These are phyloP conservation scores for Ceratocystis ficicola DNA, from an alignment of 2,329 filamentous ascomycete species.

Conservation along the genomic window DNA sequence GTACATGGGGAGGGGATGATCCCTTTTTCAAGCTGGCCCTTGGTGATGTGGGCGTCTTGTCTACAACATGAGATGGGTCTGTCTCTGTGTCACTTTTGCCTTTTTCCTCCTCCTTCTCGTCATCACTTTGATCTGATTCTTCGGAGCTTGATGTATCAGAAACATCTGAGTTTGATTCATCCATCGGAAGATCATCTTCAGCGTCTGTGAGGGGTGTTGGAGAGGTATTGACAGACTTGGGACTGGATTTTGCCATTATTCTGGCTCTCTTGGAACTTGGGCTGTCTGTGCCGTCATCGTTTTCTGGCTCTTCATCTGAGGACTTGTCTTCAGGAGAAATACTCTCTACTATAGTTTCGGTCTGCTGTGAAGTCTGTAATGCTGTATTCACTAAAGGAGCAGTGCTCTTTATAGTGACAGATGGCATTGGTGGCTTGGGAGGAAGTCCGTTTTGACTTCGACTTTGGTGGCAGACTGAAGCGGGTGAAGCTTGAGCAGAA, in stretches of 20 bases:
- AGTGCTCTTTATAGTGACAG: background rate
- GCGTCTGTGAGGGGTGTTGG: background rate
- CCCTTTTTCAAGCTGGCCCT: background rate
- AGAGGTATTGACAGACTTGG: background rate
- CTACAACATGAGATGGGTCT: background rate
- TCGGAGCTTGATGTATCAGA: constrained; percentile 8
- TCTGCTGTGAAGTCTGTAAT: background rate
- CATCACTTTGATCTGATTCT: background rate
- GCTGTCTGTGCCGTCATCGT: constrained; percentile 8
- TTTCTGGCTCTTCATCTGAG: constrained; percentile 7
- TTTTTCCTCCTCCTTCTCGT: background rate
- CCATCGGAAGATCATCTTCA: background rate
- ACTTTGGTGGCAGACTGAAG: constrained; percentile 3
- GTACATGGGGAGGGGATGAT: background rate
- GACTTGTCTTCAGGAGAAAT: constrained; percentile 10
- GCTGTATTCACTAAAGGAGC: too few species aligned
- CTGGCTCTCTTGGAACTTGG: background rate
- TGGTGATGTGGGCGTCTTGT: background rate
- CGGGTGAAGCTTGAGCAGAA: background rate
- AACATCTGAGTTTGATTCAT: background rate
- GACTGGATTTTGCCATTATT: background rate
- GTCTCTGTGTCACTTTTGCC: background rate
- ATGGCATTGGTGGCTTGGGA: background rate
- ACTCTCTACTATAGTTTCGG: background rate
- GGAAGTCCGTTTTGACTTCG: background rate